Base-by-base conservation (phyloP, 1,284 basidiomycete genomes). In the Cryptococcus sp. region DNA sequence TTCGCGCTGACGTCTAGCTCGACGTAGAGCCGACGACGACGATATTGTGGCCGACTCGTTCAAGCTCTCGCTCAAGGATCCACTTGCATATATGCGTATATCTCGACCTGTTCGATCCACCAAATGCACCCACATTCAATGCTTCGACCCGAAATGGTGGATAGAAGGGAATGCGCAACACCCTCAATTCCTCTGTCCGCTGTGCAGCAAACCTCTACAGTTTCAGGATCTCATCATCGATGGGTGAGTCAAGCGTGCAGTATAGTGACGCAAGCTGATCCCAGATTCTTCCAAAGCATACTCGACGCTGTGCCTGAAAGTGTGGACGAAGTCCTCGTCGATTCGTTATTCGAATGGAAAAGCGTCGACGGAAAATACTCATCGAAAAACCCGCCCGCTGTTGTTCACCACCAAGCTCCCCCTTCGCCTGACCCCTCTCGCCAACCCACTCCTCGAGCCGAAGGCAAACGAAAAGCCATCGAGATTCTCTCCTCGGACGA, bases 111-210 rank as follows among this genome's bases (percentile, higher is more conserved):
- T 87, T 65, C 85, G 94, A 16, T 93, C 94, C 0, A 78, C 76
- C 12, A 76, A 79, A 54, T 98, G 95, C 67, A 82, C 86, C 21
- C 95, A 98, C 70, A 76, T 88, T 2, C 90, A 95, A 64, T 99
- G 95, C 72, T 99, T 98, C 69, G 95, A 98, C 71, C 92, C 93
- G 0, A 79, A 80, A 19, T 90, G 87, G 43, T 98, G 93, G 89
- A 91, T 87, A 62, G 86, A 85, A 21, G 83, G 95, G 67, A 98
- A 97, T 81, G 88, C 94, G 63, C 86, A 90, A 73, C 94, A 93
- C 5, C 95, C 95, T 0, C 92, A 91, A 26, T 99, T 90, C 87
- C 72, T 85, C 34, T 98, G 95, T 70, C 94, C 95, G n/a, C 85
- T 92, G 33, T 98, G 95, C 72, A 88, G 88, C 69, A 84, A 82